Conservation (phyloP, 2,329 filamentous ascomycete genomes). For the Cyclaneusma minus region DNA sequence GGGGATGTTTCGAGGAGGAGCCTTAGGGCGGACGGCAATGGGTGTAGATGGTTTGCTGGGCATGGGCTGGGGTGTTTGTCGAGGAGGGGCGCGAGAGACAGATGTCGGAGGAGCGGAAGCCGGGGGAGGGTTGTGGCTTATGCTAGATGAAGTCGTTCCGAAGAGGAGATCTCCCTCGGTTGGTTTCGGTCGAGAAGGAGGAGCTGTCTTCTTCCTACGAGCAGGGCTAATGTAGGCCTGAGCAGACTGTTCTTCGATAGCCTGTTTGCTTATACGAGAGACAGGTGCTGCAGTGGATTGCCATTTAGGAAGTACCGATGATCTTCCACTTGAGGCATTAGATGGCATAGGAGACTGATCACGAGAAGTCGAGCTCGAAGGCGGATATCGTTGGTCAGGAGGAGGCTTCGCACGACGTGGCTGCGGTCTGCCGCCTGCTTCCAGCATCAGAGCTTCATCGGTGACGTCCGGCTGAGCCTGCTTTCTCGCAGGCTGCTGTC, state of each 20-base stretch:
- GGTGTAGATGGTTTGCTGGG: conserved; percentile 27
- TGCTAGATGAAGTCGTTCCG: too few species aligned
- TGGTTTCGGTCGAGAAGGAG: conserved; percentile 23
- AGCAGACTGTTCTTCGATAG: conserved; percentile 63
- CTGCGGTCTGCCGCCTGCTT: conserved; percentile 45
- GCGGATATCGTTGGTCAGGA: conserved; percentile 8
- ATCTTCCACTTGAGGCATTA: conserved; percentile 24
- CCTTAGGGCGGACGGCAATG: conserved; percentile 28
- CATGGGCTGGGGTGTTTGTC: conserved; percentile 22
- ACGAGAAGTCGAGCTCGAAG: conserved; percentile 17
- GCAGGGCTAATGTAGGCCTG: conserved; percentile 81
- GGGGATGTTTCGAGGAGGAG: conserved; percentile 37
- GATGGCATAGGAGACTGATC: conserved; percentile 34
- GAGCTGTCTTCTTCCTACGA: conserved; percentile 53
- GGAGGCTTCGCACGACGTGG: conserved; percentile 17
- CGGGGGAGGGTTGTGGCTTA: too few species aligned
- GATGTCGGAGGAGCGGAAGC: conserved; percentile 19
- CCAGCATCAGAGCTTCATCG: conserved; percentile 67
- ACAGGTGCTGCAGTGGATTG: conserved; percentile 26
- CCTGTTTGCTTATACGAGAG: conserved; percentile 53
- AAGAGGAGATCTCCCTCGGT: conserved; percentile 52
- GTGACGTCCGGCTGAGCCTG: conserved; percentile 31
- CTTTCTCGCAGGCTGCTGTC: conserved; percentile 21
- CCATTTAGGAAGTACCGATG: conserved; percentile 38
- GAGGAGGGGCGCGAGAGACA: too few species aligned